These are phyloP conservation scores for Gaillardinia entomophila DNA, from an alignment of 805 yeast species.

Conservation along the genomic window DNA sequence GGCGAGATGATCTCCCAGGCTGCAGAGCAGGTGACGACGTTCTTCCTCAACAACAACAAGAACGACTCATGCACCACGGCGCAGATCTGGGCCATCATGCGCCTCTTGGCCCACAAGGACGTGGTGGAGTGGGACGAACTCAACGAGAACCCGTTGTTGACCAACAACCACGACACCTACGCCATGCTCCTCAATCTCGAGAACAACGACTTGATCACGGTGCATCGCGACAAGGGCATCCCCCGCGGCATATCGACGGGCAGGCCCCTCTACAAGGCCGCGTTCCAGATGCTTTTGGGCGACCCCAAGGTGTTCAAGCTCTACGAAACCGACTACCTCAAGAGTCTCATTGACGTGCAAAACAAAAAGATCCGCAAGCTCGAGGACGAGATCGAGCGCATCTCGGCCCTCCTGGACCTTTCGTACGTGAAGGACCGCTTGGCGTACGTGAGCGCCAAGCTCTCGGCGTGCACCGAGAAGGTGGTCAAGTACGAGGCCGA, in stretches of 20 bases:
- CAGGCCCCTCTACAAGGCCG: slow-evolving; percentile 77
- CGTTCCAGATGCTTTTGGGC: slow-evolving; percentile 59
- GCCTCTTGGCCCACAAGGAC: slow-evolving; percentile 48
- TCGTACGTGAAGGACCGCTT: slow-evolving; percentile 58
- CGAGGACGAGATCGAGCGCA: slow-evolving; percentile 67
- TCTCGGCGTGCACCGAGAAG: slow-evolving; percentile 51
- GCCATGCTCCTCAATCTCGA: slow-evolving; percentile 64
- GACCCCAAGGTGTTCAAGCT: slow-evolving; percentile 53
- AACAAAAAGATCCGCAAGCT: slow-evolving; percentile 53
- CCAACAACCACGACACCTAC: slow-evolving; percentile 41
- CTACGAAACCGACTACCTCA: slow-evolving; percentile 59
- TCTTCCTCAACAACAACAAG: slow-evolving; percentile 43
- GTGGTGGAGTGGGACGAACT: slow-evolving; percentile 46
- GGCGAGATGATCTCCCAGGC: slow-evolving; percentile 78
- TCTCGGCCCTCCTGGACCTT: slow-evolving; percentile 46
- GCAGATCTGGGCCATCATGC: slow-evolving; percentile 84
- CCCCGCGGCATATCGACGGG: slow-evolving; percentile 65
- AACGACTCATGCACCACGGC: slow-evolving; percentile 57
- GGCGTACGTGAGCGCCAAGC: slow-evolving; percentile 61
- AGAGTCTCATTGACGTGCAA: slow-evolving; percentile 52
- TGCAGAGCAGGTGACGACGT: slow-evolving; percentile 81
- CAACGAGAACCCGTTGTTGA: slow-evolving; percentile 54
- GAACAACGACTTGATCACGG: slow-evolving; percentile 66
- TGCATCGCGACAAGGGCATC: slow-evolving; percentile 74
- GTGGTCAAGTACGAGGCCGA: slow-evolving; percentile 24